Base-by-base conservation (phyloP, 805 yeast genomes). In the Clavispora phyllophila region DNA sequence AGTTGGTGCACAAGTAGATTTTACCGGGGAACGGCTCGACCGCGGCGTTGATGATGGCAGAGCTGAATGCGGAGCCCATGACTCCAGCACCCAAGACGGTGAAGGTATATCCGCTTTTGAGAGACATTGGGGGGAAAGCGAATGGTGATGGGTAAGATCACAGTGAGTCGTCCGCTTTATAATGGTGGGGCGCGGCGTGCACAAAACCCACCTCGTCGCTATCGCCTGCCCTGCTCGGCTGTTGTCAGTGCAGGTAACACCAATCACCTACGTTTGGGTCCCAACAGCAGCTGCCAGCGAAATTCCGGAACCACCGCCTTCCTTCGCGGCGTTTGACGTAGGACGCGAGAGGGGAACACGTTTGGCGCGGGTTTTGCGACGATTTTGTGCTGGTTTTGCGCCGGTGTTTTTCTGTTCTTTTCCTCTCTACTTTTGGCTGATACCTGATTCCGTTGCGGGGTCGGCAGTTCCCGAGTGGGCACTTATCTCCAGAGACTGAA, bases 31-130 rank as follows among this genome's bases (percentile, higher is more conserved):
- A 76, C 5, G 82, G 77, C 15, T 61, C 60, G 48, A 75, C 72
- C 20, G 64, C 47, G 9, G 66, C 45, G 28, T 76, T 75, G 41
- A 87, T 67, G 36, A 86, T 79, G 9, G 98, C 96, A 10, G 87
- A 74, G 25, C 87, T 75, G 37, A 93, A 87, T 9, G 98, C 96
- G 14, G 91, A 84, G 45, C 98, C 98, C 88, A 93, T 87, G 42
- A 86, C 89, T 47, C 99, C 99, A 56, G 96, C 81, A 27, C 97
- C 99, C 42, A 93, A 73, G 24, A 93, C 81, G 14, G 90, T 76
- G 41, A 91, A 66, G 4, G 87, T 83, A 67, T 43, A 52, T n/a
- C 49, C 51, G 39, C 48, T 45, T 28, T 49, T 26, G 27, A 39
- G 24, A 18, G 33, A 17, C 42, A 33, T 32, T 8, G 6, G 33